phyloP scores from a whole-genome alignment of 495 filamentous ascomycete genomes.

The Hypoxylon intermedium region DNA sequence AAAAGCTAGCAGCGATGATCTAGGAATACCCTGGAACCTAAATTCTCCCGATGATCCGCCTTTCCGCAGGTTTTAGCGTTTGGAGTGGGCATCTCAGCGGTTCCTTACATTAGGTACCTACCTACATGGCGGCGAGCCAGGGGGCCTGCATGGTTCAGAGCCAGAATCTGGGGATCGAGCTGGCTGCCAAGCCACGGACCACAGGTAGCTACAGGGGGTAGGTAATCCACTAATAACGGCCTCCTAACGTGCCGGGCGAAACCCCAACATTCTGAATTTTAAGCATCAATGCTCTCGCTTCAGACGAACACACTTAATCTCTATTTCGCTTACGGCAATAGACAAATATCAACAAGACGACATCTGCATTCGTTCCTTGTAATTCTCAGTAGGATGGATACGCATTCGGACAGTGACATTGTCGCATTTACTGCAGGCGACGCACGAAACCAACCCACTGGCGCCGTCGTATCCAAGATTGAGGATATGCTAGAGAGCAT shows the following conservation, averaged over 20 bases:
- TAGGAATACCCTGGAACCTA: not conserved
- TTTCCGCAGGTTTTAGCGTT: not conserved
- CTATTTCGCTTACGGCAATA: no score
- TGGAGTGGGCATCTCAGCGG: not conserved
- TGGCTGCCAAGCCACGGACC: no score
- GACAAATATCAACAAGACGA: no score
- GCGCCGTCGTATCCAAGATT: slow-evolving; percentile 55
- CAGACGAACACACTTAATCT: not conserved
- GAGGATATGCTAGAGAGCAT: slow-evolving; percentile 61
- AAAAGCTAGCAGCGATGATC: no score
- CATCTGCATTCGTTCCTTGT: not conserved
- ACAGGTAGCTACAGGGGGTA: no score
- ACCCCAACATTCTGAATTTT: not conserved
- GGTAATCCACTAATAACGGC: no score
- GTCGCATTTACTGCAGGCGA: slow-evolving; percentile 1
- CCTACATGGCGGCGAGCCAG: no score
- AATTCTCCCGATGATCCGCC: not conserved
- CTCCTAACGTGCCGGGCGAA: no score
- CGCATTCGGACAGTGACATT: not conserved
- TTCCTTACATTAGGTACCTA: not conserved
- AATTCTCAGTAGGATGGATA: slow-evolving; percentile 4
- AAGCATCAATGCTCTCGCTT: no score
- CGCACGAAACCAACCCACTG: slow-evolving; percentile 24
- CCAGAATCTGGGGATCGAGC: not conserved
- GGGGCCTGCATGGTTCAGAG: no score